Evolutionary conservation across 164 flowering plant species (phyloP).

Genomic region (Magnolia sinica): DNA sequence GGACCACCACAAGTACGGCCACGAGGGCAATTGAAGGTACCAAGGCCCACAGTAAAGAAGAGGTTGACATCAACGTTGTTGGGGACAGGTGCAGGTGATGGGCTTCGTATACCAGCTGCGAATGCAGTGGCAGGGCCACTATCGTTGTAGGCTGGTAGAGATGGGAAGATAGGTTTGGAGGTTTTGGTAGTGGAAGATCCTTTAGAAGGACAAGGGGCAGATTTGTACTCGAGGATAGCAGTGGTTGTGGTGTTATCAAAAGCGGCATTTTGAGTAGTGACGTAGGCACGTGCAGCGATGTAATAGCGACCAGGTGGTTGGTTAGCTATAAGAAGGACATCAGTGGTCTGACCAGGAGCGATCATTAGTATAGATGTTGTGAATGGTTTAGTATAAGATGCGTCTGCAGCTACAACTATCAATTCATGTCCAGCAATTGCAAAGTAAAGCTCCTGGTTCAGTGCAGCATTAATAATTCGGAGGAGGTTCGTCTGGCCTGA

Average conservation of each 20-base stretch:
- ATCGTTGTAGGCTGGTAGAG: slow-evolving; percentile 68
- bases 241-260: slow-evolving; percentile 94
- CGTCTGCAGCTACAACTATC: slow-evolving; percentile 73
- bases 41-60: slow-evolving; percentile 78
- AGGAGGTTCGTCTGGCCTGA: slow-evolving; percentile 73
- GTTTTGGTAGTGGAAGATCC: slow-evolving; percentile 30
- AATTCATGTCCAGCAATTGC: slow-evolving; percentile 64
- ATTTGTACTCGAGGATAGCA: slow-evolving; percentile 67
- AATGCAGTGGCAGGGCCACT: slow-evolving; percentile 58
- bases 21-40: slow-evolving; percentile 53
- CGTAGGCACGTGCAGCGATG: slow-evolving; percentile 82
- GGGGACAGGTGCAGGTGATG: slow-evolving; percentile 40
- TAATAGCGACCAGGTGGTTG: slow-evolving; percentile 73
- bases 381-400: slow-evolving; percentile 66
- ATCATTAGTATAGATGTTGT: slow-evolving; percentile 69
- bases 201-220: slow-evolving; percentile 23
- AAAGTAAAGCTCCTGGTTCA: slow-evolving; percentile 70
- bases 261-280: slow-evolving; percentile 48
- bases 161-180: slow-evolving; percentile 51
- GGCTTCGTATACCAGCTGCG: slow-evolving; percentile 35
- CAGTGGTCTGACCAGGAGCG: slow-evolving; percentile 86
- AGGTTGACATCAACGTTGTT: slow-evolving; percentile 45
- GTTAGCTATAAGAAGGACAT: slow-evolving; percentile 67
- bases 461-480: slow-evolving; percentile 62
- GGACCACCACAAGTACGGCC: slow-evolving; percentile 76